These are phyloP conservation scores for Trichoderma atrobrunneum DNA, from an alignment of 2,329 filamentous ascomycete genomes.

Conservation along the genomic window DNA sequence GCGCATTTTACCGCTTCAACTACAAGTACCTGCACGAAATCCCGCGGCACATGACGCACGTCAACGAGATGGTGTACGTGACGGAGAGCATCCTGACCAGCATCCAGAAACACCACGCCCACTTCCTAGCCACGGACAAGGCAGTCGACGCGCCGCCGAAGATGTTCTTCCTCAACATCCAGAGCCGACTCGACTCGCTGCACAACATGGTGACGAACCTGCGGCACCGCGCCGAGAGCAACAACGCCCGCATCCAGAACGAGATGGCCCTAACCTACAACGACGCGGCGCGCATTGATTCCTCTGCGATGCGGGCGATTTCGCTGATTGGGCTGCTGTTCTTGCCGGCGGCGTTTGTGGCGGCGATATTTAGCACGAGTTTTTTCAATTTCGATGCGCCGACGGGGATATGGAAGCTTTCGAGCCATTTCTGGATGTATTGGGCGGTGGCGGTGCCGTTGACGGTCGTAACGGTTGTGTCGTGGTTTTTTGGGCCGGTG, in stretches of 20 bases:
- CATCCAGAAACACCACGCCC: constrained; percentile 34
- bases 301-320: constrained; percentile 50
- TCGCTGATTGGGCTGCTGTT: constrained; percentile 49
- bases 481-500: constrained; percentile 24
- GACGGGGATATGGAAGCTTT: constrained; percentile 29
- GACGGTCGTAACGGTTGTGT: constrained; percentile 24
- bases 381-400: constrained; percentile 39
- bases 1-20: constrained; percentile 22
- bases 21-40: constrained; percentile 41
- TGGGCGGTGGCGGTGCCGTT: constrained; percentile 34
- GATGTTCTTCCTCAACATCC: constrained; percentile 24
- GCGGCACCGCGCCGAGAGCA: constrained; percentile 37
- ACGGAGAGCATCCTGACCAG: constrained; percentile 31
- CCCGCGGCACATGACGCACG: constrained; percentile 44
- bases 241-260: constrained; percentile 48
- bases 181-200: constrained; percentile 33
- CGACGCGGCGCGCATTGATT: constrained; percentile 44
- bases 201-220: constrained; percentile 36
- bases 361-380: constrained; percentile 45
- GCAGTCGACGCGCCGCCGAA: neutral
- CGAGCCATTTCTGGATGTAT: constrained; percentile 36
- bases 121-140: constrained; percentile 14
- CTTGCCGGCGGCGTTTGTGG: constrained; percentile 51
- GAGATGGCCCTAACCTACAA: constrained; percentile 54
- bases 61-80: constrained; percentile 42